A percentile compares a stretch with the other conserved stretches of the same genome.
Conservation (phyloP, 805 yeast species). For the Candida suzukii region DNA sequence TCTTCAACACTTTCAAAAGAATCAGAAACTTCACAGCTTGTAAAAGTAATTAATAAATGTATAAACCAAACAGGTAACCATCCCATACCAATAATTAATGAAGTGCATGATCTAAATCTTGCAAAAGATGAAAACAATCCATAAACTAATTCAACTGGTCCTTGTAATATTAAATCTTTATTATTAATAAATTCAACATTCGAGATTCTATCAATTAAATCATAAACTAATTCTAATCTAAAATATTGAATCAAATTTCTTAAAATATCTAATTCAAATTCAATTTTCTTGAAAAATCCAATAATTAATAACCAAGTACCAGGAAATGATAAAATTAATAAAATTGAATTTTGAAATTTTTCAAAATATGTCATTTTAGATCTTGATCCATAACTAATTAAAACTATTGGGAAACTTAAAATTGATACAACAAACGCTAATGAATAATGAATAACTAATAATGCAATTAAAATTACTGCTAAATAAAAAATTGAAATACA, state of each 20-base stretch:
- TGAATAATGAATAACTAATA: slow-evolving; percentile 79
- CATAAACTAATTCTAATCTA: slow-evolving; percentile 7
- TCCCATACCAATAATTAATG: slow-evolving; percentile 64
- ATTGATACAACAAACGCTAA: slow-evolving; percentile 68
- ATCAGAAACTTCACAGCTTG: slow-evolving; percentile 13
- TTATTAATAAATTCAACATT: slow-evolving; percentile 6
- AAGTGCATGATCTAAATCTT: slow-evolving; percentile 76
- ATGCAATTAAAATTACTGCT: slow-evolving; percentile 63
- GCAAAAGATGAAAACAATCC: slow-evolving; percentile 59
- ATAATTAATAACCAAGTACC: slow-evolving; percentile 18
- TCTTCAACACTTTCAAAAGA: slow-evolving; percentile 1
- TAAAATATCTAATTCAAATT: slow-evolving; percentile 20
- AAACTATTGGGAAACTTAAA: slow-evolving; percentile 67
- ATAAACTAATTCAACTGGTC: slow-evolving; percentile 34
- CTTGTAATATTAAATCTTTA: slow-evolving; percentile 11
- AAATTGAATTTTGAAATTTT: slow-evolving; percentile 14
- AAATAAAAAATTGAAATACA: slow-evolving; percentile 41
- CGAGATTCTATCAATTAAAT: slow-evolving; percentile 10
- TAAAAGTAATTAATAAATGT: slow-evolving; percentile 14
- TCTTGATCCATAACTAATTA: slow-evolving; percentile 34
- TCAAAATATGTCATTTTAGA: neutral
- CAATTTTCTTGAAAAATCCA: slow-evolving; percentile 16
- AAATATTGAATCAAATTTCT: slow-evolving; percentile 26
- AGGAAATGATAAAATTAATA: slow-evolving; percentile 25
- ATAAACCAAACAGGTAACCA: slow-evolving; percentile 82